Evolutionary conservation across 495 filamentous ascomycete genomes (phyloP).

Genomic region (Penicillium argentinense): DNA sequence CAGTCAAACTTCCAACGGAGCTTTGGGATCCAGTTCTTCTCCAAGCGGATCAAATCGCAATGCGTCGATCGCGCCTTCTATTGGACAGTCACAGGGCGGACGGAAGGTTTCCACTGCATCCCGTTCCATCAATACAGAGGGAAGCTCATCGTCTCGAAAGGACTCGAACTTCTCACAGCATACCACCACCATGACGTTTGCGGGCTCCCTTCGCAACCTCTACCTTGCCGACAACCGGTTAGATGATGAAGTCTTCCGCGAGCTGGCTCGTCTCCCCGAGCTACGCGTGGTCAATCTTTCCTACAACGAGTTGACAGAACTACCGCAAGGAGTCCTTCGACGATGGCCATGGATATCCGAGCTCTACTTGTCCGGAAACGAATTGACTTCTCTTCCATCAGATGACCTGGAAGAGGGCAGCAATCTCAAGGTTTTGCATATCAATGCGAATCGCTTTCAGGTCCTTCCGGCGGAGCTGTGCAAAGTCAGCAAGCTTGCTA

Average conservation of each 20-base stretch:
- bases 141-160: constrained; percentile 69
- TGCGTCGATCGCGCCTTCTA: constrained; percentile 75
- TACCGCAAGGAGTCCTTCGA: constrained; percentile 82
- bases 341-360: constrained; percentile 87
- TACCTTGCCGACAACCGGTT: constrained; percentile 92
- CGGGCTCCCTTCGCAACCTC: constrained; percentile 75
- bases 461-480: constrained; percentile 93
- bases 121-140: constrained; percentile 53
- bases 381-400: constrained; percentile 84
- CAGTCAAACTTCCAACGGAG: constrained; percentile 77
- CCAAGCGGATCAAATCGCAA: constrained; percentile 69
- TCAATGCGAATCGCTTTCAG: constrained; percentile 97
- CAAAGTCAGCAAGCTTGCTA: constrained; percentile 84
- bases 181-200: constrained; percentile 73
- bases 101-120: constrained; percentile 85
- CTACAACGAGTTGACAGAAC: constrained; percentile 90
- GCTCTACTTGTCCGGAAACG: constrained; percentile 93
- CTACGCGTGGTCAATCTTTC: constrained; percentile 89
- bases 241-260: constrained; percentile 90
- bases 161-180: constrained; percentile 80
- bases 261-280: constrained; percentile 78
- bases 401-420: constrained; percentile 91
- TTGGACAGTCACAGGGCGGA: constrained; percentile 59
- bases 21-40: constrained; percentile 71
- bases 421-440: constrained; percentile 82